These are phyloP conservation scores for Podospora conica DNA, from an alignment of 495 filamentous ascomycete species.

Conservation along the genomic window DNA sequence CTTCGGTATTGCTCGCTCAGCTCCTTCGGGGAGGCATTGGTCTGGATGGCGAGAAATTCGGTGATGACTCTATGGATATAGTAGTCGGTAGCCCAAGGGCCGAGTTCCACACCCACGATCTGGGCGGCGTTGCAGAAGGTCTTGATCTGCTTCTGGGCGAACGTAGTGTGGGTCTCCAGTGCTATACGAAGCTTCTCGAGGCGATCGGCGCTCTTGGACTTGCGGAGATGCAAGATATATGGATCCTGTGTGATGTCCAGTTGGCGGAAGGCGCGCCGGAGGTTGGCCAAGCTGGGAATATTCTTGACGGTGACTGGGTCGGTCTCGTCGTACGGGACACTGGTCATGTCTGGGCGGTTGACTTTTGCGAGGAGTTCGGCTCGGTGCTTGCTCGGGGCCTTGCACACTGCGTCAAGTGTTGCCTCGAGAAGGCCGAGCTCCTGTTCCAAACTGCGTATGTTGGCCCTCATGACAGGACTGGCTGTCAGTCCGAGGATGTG, in stretches of 20 bases:
- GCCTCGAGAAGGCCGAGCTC: conserved; percentile 58
- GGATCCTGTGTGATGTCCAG: conserved; percentile 68
- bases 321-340: conserved; percentile 39
- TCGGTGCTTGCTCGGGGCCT: conserved; percentile 64
- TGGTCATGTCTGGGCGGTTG: conserved; percentile 57
- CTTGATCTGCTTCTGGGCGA: conserved; percentile 57
- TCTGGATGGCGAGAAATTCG: conserved; percentile 32
- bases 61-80: conserved; percentile 57
- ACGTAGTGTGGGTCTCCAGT: conserved; percentile 51
- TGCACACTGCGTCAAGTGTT: conserved; percentile 68
- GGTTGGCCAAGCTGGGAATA: conserved; percentile 30
- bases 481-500: conserved; percentile 79
- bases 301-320: conserved; percentile 1
- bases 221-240: conserved; percentile 49
- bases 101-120: conserved; percentile 60
- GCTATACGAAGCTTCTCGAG: conserved; percentile 39
- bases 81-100: conserved; percentile 64
- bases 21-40: conserved; percentile 29
- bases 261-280: conserved; percentile 30
- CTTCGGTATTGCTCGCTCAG: conserved; percentile 49
- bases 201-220: conserved; percentile 32
- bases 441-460: conserved; percentile 20
- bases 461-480: conserved; percentile 64
- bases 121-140: conserved; percentile 45
- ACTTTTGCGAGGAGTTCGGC: conserved; percentile 63